These are phyloP conservation scores for Melanogaster broomeanus DNA, from an alignment of 768 basidiomycete genomes.

Conservation along the genomic window DNA sequence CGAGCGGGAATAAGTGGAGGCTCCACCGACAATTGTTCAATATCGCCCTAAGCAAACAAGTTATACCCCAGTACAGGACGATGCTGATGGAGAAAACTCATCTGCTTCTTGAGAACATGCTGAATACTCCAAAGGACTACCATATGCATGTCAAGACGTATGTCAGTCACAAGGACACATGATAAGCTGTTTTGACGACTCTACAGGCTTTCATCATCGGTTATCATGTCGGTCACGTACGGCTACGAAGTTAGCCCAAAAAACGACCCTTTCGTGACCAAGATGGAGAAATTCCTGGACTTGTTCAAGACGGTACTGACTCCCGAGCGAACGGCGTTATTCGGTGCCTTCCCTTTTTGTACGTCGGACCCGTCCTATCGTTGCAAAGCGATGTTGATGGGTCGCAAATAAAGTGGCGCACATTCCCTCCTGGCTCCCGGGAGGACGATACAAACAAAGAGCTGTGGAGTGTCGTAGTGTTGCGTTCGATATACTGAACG, in stretches of 20 bases:
- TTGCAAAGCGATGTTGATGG: background rate
- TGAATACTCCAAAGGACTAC: slow-evolving; percentile 16
- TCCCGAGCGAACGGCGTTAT: slow-evolving; percentile 22
- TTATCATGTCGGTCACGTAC: slow-evolving; percentile 21
- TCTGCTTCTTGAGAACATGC: slow-evolving; percentile 24
- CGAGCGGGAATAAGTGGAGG: slow-evolving; percentile 31
- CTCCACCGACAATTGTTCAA: slow-evolving; percentile 31
- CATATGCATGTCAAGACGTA: slow-evolving; percentile 20
- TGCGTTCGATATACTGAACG: slow-evolving; percentile 21
- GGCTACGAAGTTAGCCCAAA: no score
- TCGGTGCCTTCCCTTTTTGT: slow-evolving; percentile 28
- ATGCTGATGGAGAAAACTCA: slow-evolving; percentile 19
- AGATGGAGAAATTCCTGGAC: slow-evolving; percentile 6
- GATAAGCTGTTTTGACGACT: background rate
- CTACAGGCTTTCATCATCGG: slow-evolving; percentile 22
- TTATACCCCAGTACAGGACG: slow-evolving; percentile 9
- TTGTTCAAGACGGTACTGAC: slow-evolving; percentile 17
- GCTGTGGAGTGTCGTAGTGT: slow-evolving; percentile 20
- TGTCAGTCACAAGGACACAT: slow-evolving; percentile 10
- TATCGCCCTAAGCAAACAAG: slow-evolving; percentile 17
- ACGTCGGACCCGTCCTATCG: slow-evolving; percentile 1
- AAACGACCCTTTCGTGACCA: slow-evolving; percentile 30
- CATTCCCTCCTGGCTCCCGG: slow-evolving; percentile 37
- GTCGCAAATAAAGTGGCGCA: slow-evolving; percentile 16
- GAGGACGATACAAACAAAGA: slow-evolving; percentile 25